Base-by-base conservation (phyloP, 139 green algal genomes). In the Ostreobium quekettii region DNA sequence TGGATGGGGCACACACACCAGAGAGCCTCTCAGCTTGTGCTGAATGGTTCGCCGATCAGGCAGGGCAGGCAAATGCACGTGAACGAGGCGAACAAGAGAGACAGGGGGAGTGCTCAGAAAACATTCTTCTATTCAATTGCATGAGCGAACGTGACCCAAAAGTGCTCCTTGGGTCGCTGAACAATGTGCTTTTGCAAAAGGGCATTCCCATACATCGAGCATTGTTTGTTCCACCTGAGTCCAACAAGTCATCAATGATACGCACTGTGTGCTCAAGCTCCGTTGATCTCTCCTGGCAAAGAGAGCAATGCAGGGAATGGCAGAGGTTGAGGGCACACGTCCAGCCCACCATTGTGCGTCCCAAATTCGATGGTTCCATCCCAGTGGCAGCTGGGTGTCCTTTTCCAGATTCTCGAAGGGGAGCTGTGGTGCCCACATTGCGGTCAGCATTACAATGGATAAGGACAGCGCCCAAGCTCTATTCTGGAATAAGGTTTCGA, bases 1-100 rank as follows among this genome's bases (percentile, higher is more conserved):
- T 99, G 28, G 94, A 99, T 71, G 94, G 94, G 7, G 94, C 94
- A 1, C 94, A 99, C 76, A 98, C 93, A 5, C 76, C 82, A 0
- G 93, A 98, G 74, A 96, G 87, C 80, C 91, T 97, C 82, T 80
- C 69, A 1, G 80, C 78, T 8, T 97, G 92, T 72, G 92, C 74
- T 0, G 48, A 84, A 2, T 99, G 94, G 94, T 98, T 98, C 80
- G 79, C 74, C 0, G 71, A 75, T 1, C 64, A 47, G 49, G 38
- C 71, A 15, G 36, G 60, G 11, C 68, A 60, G 47, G 68, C 42
- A 0, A 61, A 29, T 3, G 47, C 47, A 33, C 48, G n/a, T 19
- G 71, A 53, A 59, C 30, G 26, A 56, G 59, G 19, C 24, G 58
- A 61, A 74, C 32, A 33, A 65, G 4, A 24, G 47, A 35, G 64